Evolutionary conservation across 371 early-diverging fungal genomes (phyloP).

Genomic region (Haplosporangium sp.): DNA sequence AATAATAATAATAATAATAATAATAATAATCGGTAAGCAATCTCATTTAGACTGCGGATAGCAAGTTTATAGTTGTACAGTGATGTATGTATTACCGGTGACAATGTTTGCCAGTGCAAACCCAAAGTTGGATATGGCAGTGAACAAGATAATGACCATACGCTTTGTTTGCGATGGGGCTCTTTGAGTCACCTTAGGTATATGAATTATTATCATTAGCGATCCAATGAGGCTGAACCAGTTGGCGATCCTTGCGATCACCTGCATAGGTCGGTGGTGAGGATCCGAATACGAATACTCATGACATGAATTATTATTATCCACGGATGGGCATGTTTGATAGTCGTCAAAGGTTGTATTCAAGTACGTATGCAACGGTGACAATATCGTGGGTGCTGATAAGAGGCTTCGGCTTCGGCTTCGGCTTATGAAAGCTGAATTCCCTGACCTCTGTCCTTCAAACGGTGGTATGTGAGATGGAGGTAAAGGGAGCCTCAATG

Average conservation of each 20-base stretch:
- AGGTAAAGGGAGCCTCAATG: background rate
- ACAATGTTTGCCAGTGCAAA: constrained; percentile 37
- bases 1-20: too few species aligned
- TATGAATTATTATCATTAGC: constrained; percentile 24
- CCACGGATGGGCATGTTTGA: background rate
- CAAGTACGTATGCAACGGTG: background rate
- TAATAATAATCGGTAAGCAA: too few species aligned
- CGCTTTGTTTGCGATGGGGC: constrained; percentile 40
- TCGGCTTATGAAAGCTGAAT: background rate
- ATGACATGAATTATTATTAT: background rate
- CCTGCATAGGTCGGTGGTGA: background rate
- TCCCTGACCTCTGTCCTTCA: constrained; percentile 5
- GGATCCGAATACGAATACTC: background rate
- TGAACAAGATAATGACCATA: constrained; percentile 39
- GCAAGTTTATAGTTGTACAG: too few species aligned
- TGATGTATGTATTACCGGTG: constrained; percentile 19
- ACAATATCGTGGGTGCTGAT: background rate
- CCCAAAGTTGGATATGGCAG: constrained; percentile 46
- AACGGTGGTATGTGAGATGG: background rate
- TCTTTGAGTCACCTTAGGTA: constrained; percentile 21
- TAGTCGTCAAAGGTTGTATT: background rate
- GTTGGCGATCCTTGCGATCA: constrained; percentile 17
- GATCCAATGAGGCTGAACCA: constrained; percentile 45
- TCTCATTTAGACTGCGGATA: too few species aligned
- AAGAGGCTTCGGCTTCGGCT: background rate